Base-by-base conservation (phyloP, 371 early-diverging fungal genomes). In the Dinochytrium kinnereticum region DNA sequence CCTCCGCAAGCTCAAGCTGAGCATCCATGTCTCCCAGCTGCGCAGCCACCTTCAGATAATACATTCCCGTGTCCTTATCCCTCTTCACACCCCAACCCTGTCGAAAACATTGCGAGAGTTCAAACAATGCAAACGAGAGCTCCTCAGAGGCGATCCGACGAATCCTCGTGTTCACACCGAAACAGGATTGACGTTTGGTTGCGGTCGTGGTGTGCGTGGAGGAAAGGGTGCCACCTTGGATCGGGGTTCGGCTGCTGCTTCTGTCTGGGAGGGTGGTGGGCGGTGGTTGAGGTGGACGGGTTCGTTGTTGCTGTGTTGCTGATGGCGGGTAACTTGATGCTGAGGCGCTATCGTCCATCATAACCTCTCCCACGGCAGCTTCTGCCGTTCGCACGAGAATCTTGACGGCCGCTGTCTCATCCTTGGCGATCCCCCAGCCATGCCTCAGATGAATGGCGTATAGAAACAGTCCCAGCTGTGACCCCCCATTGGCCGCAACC, bases 11-110 rank as follows among this genome's bases (percentile, higher is more conserved):
- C 65, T 93, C 96, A 44, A 92, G 90, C 79, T 94, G 94, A 2
- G 96, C 94, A 79, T 96, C 95, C 0, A 93, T 88, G 74, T 97
- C 96, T 26, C 96, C 96, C 55, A 95, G 81, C 68, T 95, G 89
- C 0, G 96, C 92, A 1, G 97, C 93, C 26, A 96, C 90, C 76
- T 92, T 90, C 80, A 93, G 92, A 74, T 95, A 96, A 73, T 94
- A 93, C 0, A 90, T 88, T 0, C 95, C 95, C 2, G 90, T 92
- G 30, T 55, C 57, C 64, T 87, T 85, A 74, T 92, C 88, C 78
- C 90, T 88, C 73, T 91, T 93, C 26, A 91, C 95, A 44, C 97
- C 96, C 97, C 97, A 97, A 13, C 97, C 97, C 79, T 95, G 94
- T 36, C 90, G 87, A 81, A 92, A 96, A 73, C 91, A 91, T 73